Evolutionary conservation across 1,139 yeast genomes (phyloP), one percentile per base, ranked within the genome.

Genomic region (Candida labiduridarum): DNA sequence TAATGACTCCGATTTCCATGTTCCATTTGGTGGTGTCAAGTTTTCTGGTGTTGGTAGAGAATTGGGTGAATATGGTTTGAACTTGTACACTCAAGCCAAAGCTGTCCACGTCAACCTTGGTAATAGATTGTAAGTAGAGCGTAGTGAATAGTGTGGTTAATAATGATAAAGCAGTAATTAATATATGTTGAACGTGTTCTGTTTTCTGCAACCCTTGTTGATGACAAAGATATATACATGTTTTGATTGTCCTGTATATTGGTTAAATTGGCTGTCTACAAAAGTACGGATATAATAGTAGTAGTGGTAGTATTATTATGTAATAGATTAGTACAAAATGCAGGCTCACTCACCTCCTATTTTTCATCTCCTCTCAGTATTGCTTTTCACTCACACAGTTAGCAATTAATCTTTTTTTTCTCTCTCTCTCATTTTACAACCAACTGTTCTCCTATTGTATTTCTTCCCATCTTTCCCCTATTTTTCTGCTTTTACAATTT

Each of bases 21-120:
- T 88, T 56, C 97, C 97, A 54, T 90, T 90, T 65, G 96, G 97
- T 34, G 81, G 81, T 49, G 79, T 75, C 41, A 90, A 90, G 74
- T 78, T 83, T 84, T 82, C 89, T 61, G 97, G 97, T 59, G 79
- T 88, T 56, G 96, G 96, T 51, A 82, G 96, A 66, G 97, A 90
- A 71, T 78, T 90, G 59, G 96, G 96, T 52, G 87, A 86, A 64
- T 84, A 85, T 62, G 97, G 96, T 53, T 76, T 90, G 52, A 76
- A 79, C 51, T 79, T 83, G 57, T 90, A 89, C 72, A 84, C 95
- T 35, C 89, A 87, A 65, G 83, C 85, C 52, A 90, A 90, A 74
- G 87, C 96, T 19, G 81, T 89, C 49, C 92, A 86, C 60, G 82
- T 88, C 52, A 87, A 86, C 67, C 65, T 79, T 58, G 83, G 84